These are phyloP conservation scores for Persicaria tinctoria DNA, from an alignment of 148 eudicot genomes.

Conservation along the genomic window DNA sequence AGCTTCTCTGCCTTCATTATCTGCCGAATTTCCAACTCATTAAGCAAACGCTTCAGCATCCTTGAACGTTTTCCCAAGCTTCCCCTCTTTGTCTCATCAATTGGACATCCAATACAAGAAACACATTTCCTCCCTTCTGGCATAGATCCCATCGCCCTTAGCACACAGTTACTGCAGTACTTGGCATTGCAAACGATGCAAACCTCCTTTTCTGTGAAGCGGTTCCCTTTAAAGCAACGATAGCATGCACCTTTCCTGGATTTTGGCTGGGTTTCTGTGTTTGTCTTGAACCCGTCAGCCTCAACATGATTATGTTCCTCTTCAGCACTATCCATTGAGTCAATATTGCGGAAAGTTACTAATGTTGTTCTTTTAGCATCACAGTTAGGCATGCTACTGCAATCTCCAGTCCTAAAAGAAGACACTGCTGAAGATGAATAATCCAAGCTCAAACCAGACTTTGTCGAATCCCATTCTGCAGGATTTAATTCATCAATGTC, in stretches of 20 bases:
- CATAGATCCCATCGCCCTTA: conserved; percentile 99
- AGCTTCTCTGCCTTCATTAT: conserved; percentile 92
- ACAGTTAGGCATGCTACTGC: conserved; percentile 39
- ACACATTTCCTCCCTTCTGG: conserved; percentile 99
- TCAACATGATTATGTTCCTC: conserved; percentile 34
- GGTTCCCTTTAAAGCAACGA: conserved; percentile 75
- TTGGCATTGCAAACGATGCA: conserved; percentile 95
- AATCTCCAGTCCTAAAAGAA: conserved; percentile 60
- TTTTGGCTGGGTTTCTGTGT: conserved; percentile 46
- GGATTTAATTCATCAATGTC: conserved; percentile 44
- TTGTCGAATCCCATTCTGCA: conserved; percentile 66
- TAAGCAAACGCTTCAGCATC: conserved; percentile 75
- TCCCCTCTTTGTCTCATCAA: conserved; percentile 81
- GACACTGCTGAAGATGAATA: conserved; percentile 76
- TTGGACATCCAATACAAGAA: conserved; percentile 71
- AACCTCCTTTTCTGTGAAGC: conserved; percentile 91
- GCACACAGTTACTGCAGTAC: conserved; percentile 77
- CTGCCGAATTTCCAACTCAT: conserved; percentile 81
- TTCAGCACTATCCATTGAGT: conserved; percentile 41
- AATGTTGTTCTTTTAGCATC: conserved; percentile 37
- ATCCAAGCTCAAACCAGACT: conserved; percentile 66
- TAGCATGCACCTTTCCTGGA: conserved; percentile 80
- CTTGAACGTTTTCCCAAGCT: conserved; percentile 89
- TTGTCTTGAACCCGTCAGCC: conserved; percentile 32
- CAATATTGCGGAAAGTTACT: conserved; percentile 62